phyloP scores from a whole-genome alignment of 148 eudicot genomes.

The Fagopyrum tataricum region DNA sequence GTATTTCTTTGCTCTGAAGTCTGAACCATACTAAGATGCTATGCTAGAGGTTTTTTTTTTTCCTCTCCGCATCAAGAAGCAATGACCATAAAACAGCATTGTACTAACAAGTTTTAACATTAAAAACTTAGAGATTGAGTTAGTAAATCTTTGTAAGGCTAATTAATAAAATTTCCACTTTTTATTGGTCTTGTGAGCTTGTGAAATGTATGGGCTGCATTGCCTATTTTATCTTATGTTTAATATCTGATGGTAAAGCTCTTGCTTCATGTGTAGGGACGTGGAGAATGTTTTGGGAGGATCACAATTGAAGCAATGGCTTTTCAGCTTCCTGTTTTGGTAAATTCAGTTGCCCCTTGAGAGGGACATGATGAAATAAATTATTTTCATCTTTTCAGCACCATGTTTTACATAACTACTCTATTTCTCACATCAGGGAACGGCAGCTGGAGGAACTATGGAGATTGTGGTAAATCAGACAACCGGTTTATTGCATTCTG shows the following conservation, averaged over 20 bases:
- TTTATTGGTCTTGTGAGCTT: too few relatives aligned
- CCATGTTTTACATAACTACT: neutral
- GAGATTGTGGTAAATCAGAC: conserved; percentile 85
- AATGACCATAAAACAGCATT: neutral
- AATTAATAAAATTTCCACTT: too few relatives aligned
- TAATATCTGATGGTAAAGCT: conserved; percentile 14
- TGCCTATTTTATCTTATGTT: neutral
- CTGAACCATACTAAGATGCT: too few relatives aligned
- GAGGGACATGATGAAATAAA: neutral
- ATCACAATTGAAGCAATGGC: too few relatives aligned
- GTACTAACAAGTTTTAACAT: neutral
- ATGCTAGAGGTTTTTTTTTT: neutral
- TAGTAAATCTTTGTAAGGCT: too few relatives aligned
- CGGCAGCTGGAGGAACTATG: conserved; percentile 94
- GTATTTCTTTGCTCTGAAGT: conserved; percentile 19
- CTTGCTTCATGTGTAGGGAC: conserved; percentile 31
- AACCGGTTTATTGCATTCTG: conserved; percentile 82
- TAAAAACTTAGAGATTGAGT: too few relatives aligned
- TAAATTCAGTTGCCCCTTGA: neutral
- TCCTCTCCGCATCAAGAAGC: neutral
- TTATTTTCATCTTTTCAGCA: neutral
- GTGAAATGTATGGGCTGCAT: neutral
- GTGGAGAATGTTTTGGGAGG: too few relatives aligned
- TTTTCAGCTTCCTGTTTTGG: too few relatives aligned
- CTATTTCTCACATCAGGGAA: conserved; percentile 52